Percentiles rank a stretch among this genome's conserved stretches.
Evolutionary conservation across 169 alveolate species (phyloP).

Genomic region (Plasmodium chabaudi): DNA sequence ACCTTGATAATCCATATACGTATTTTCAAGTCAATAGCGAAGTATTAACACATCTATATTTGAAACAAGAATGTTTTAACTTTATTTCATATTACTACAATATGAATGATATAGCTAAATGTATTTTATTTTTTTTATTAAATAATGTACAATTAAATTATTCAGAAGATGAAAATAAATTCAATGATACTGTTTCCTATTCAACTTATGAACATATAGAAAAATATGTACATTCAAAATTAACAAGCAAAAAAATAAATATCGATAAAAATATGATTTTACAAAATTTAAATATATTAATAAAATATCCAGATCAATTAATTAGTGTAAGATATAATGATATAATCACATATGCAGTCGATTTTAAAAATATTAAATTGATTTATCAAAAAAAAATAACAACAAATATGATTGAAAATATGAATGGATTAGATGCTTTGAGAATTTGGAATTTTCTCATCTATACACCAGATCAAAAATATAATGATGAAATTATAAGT

Average conservation of each 20-base stretch:
- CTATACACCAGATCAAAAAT: slow-evolving; percentile 27
- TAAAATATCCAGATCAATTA: slow-evolving; percentile 64
- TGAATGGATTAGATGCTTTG: slow-evolving; percentile 45
- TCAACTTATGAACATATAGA: slow-evolving; percentile 47
- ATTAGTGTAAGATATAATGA: slow-evolving; percentile 36
- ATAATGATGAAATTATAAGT: slow-evolving; percentile 67
- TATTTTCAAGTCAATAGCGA: slow-evolving; percentile 62
- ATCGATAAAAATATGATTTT: slow-evolving; percentile 52
- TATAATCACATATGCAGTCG: slow-evolving; percentile 36
- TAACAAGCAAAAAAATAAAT: slow-evolving; percentile 37
- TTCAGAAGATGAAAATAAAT: slow-evolving; percentile 22
- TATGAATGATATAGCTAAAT: slow-evolving; percentile 35
- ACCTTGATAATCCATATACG: slow-evolving; percentile 51
- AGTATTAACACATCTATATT: slow-evolving; percentile 14
- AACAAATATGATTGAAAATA: slow-evolving; percentile 42
- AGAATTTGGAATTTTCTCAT: slow-evolving; percentile 53
- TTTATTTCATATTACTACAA: slow-evolving; percentile 30
- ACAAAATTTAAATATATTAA: slow-evolving; percentile 60
- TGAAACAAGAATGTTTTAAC: slow-evolving; percentile 60
- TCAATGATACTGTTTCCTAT: slow-evolving; percentile 8
- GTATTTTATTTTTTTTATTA: slow-evolving; percentile 41
- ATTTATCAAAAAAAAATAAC: slow-evolving; percentile 51
- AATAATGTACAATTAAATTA: slow-evolving; percentile 34
- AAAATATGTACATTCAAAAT: slow-evolving; percentile 50
- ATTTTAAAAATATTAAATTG: slow-evolving; percentile 39